Evolutionary conservation across 495 filamentous ascomycete genomes (phyloP).

Genomic region (Penicillium crystallinum): DNA sequence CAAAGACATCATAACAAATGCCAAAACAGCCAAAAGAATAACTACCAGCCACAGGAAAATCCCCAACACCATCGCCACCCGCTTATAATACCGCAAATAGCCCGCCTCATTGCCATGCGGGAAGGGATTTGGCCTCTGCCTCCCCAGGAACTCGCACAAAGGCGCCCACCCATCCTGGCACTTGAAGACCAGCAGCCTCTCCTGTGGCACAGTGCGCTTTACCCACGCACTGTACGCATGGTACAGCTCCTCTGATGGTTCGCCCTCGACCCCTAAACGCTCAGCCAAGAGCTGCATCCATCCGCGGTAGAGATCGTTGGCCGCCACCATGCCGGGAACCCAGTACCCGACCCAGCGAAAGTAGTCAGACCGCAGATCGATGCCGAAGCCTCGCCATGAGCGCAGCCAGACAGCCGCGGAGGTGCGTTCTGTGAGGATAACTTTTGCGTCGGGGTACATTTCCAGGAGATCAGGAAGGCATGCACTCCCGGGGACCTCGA

Average conservation of each 20-base stretch:
- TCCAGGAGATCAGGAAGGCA: conserved; percentile 23
- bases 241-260: conserved; percentile 9
- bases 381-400: conserved; percentile 16
- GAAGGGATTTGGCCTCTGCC: conserved; percentile 37
- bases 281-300: conserved; percentile 11
- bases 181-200: conserved; percentile 42
- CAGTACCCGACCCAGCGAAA: background rate
- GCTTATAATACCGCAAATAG: background rate
- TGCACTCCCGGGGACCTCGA: conserved; percentile 25
- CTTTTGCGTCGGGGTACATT: conserved; percentile 27
- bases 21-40: background rate
- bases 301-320: conserved; percentile 10
- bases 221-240: conserved; percentile 28
- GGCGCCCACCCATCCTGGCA: conserved; percentile 48
- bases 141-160: conserved; percentile 43
- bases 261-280: conserved; percentile 10
- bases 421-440: conserved; percentile 27
- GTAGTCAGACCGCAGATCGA: conserved; percentile 12
- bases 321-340: conserved; percentile 19
- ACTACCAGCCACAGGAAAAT: background rate
- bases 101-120: conserved; percentile 33
- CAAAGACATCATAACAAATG: background rate
- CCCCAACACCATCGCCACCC: background rate
- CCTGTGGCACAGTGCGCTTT: conserved; percentile 36
- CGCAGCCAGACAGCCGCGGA: conserved; percentile 8